phyloP scores from a whole-genome alignment of 495 filamentous ascomycete species.

The Pseudomonodictys pantanalensis region DNA sequence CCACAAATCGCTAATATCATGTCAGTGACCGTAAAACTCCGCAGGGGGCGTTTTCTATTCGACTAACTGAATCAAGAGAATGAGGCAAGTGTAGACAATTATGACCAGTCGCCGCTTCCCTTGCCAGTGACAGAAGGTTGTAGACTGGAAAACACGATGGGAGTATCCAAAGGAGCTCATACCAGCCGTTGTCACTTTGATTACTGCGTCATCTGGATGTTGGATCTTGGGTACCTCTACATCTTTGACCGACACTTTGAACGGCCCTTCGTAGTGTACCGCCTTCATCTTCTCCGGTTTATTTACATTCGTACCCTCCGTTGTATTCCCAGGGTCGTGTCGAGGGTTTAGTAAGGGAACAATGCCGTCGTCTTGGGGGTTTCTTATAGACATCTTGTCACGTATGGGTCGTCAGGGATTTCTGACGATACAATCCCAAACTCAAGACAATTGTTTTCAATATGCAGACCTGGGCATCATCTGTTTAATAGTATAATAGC shows the following conservation, averaged over 20 bases:
- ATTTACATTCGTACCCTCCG: not conserved
- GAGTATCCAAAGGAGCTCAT: not conserved
- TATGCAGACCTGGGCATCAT: not conserved
- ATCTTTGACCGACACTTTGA: slow-evolving; percentile 51
- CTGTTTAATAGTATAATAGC: not conserved
- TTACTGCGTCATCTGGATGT: slow-evolving; percentile 54
- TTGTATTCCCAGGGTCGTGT: slow-evolving; percentile 2
- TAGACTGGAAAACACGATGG: not conserved
- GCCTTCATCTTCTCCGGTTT: slow-evolving; percentile 48
- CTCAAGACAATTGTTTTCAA: not conserved
- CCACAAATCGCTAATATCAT: slow-evolving; percentile 51
- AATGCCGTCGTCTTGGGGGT: not conserved
- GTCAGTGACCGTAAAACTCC: not conserved
- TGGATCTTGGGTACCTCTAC: slow-evolving; percentile 51
- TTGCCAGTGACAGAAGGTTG: no score
- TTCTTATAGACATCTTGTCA: no score
- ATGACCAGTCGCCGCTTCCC: no score
- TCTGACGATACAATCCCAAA: not conserved
- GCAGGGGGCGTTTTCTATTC: no score
- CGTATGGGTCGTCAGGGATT: no score
- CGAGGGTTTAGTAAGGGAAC: slow-evolving; percentile 1
- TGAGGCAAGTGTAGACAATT: no score
- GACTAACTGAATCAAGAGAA: no score
- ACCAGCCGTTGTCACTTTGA: slow-evolving; percentile 57
- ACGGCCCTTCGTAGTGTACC: slow-evolving; percentile 55